Evolutionary conservation across 2,329 filamentous ascomycete species (phyloP), one percentile per base, ranked within the genome.

Genomic region (Trichophyton benhamiae): DNA sequence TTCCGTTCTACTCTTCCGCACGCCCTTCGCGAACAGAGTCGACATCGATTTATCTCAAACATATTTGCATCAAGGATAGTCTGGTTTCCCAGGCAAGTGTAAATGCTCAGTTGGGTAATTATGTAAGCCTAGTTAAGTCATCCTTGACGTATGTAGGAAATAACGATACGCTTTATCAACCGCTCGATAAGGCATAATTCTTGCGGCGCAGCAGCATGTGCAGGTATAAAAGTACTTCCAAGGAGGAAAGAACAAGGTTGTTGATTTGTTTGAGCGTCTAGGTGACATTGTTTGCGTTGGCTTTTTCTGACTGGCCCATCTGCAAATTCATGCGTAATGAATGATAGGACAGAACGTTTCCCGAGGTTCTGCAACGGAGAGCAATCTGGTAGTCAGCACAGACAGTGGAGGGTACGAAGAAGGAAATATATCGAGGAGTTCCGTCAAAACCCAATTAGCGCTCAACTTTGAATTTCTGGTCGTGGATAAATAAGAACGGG

Each of bases 361-460:
- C 33, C 20, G 33, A 36, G 33, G 3, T 36, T 36, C 33, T 44
- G 41, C 41, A 44, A 44, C 33, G 33, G 11, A 36, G 11, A 11
- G 33, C 6, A 11, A 1, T 11, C 8, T 3, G 11, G 33, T 36
- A 36, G 33, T 36, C 48, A 53, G 48, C 48, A 53, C 49, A 55
- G 25, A 55, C 49, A 17, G 49, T 55, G 49, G 49, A 27, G 49
- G 49, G 49, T 55, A 25, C 27, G 20, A 11, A 49, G 13, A 49
- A n/a, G 41, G n/a, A 17, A 17, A 8, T 5, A n/a, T 4, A 44
- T 52, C 20, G 25, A 55, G 27, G n/a, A 13, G 22, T n/a, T 6
- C 17, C 11, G 11, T 55, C 25, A 27, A n/a, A 55, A 55, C 49
- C 49, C 49, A 55, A 55, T 55, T 55, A 55, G 49, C 49, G 49